Evolutionary conservation across 805 yeast species (phyloP).

Genomic region (Kodamaea fukazawae): DNA sequence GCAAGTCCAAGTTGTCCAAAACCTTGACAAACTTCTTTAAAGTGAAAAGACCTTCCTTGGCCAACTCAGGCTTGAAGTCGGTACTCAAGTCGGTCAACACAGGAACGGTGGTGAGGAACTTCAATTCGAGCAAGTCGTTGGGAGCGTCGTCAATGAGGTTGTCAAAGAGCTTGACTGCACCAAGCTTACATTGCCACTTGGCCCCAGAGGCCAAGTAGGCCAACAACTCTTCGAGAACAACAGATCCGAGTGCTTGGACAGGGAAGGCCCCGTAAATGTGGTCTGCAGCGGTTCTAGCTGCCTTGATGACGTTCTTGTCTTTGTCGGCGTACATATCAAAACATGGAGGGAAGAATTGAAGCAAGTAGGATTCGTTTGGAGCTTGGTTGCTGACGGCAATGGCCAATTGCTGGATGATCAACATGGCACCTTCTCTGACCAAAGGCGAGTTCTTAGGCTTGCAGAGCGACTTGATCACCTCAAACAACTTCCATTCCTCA

Average conservation of each 20-base stretch:
- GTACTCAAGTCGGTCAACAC: conserved; percentile 84
- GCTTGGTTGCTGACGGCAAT: conserved; percentile 58
- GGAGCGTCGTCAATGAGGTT: conserved; percentile 76
- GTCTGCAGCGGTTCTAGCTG: conserved; percentile 79
- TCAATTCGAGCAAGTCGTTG: conserved; percentile 77
- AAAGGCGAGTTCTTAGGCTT: conserved; percentile 73
- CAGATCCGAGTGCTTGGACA: conserved; percentile 72
- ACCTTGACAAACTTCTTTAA: conserved; percentile 71
- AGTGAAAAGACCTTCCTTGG: conserved; percentile 75
- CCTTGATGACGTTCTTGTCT: conserved; percentile 79
- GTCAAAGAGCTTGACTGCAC: conserved; percentile 72
- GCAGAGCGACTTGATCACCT: conserved; percentile 59
- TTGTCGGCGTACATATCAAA: conserved; percentile 81
- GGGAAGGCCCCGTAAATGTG: conserved; percentile 69
- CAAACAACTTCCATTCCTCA: conserved; percentile 62
- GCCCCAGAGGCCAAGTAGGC: conserved; percentile 74
- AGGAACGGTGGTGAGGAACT: conserved; percentile 78
- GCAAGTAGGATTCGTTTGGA: conserved; percentile 73
- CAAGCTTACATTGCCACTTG: conserved; percentile 89
- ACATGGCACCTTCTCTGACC: conserved; percentile 72
- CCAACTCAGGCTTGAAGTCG: conserved; percentile 94
- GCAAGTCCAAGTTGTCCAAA: conserved; percentile 88
- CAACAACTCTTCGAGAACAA: conserved; percentile 59
- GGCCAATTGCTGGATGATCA: conserved; percentile 57
- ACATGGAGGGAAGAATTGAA: conserved; percentile 59